Base-by-base conservation (phyloP, 768 basidiomycete species). In the Trichaptum fuscoviolaceum region DNA sequence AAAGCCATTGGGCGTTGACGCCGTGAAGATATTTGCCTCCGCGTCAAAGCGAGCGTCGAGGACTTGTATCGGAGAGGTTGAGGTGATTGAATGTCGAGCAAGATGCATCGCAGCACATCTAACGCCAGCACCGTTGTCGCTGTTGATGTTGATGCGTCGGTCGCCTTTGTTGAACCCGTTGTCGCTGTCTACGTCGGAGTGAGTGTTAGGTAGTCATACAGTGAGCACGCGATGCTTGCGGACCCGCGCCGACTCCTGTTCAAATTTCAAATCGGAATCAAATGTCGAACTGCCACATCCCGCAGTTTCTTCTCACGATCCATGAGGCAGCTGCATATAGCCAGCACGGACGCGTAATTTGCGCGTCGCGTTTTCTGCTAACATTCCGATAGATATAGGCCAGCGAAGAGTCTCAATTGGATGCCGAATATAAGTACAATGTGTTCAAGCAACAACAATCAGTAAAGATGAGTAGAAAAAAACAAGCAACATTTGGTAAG, bases 21-120 rank as follows among this genome's bases (percentile, higher is more conserved):
- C 81, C 0, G 93, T 91, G 78, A 95, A 95, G 75, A 94, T 90
- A 69, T 83, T 81, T 72, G 84, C 88, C 70, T 91, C 90, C n/a
- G 88, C 77, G 72, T 94, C 92, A 71, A 95, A 92, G 68, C 85
- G 85, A 67, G 87, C 87, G 78, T 94, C 88, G 67, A 89, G 82
- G 71, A 95, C 85, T 71, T 88, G 85, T 65, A 92, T 82, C 1
- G 92, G 92, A 66, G 79, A 82, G 52, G 91, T 89, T 25, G 92
- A 79, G 68, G 89, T 86, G 79, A 95, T 93, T 42, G 89, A 87
- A 75, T 92, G 90, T 73, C 93, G 87, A 71, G 88, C 92, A 73
- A 94, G 82, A 82, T 95, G 93, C 92, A 95, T 95, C 79, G 79
- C 42, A 12, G 12, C 42, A 52, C 2, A 52, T 6, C 12, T 8